These are phyloP conservation scores for Gracilaria vermiculophylla DNA, from an alignment of 23 red algal species.

Conservation along the genomic window DNA sequence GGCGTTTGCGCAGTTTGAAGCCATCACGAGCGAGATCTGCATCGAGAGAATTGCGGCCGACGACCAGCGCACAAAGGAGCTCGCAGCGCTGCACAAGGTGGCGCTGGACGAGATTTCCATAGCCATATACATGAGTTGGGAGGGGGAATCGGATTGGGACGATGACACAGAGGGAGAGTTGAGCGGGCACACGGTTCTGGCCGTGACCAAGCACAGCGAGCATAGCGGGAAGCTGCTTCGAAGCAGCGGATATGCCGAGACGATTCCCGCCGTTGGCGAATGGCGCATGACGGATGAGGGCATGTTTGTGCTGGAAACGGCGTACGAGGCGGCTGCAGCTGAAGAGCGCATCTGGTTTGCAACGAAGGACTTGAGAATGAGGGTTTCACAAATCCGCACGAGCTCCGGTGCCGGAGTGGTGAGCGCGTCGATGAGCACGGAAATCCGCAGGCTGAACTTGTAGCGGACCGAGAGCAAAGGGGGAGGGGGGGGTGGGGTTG, in stretches of 20 bases:
- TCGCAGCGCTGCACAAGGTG: slow-evolving; percentile 48
- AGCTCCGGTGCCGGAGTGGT: slow-evolving; percentile 65
- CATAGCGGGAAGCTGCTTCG: slow-evolving; percentile 54
- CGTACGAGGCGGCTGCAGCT: slow-evolving; percentile 77
- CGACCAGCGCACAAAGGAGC: slow-evolving; percentile 42
- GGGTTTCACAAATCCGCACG: slow-evolving; percentile 73
- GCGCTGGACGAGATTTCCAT: slow-evolving; percentile 24
- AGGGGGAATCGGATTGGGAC: slow-evolving; percentile 85
- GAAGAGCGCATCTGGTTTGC: slow-evolving; percentile 90
- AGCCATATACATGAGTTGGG: slow-evolving; percentile 74
- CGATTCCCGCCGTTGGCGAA: slow-evolving; percentile 68
- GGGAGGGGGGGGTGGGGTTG: neutral
- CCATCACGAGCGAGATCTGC: slow-evolving; percentile 66
- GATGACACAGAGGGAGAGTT: slow-evolving; percentile 59
- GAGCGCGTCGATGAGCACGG: slow-evolving; percentile 74
- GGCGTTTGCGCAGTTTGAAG: slow-evolving; percentile 67
- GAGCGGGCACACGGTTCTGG: slow-evolving; percentile 41
- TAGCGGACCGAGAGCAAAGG: neutral
- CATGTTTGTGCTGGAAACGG: slow-evolving; percentile 74
- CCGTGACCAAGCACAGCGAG: slow-evolving; percentile 51
- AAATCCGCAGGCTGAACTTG: slow-evolving; percentile 65
- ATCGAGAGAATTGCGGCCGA: slow-evolving; percentile 14
- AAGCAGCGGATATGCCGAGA: slow-evolving; percentile 73
- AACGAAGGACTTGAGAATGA: slow-evolving; percentile 66
- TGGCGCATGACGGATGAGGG: slow-evolving; percentile 80